Evolutionary conservation across 805 yeast species (phyloP), one percentile per base, ranked within the genome.

Genomic region (Saturnispora bothae): DNA sequence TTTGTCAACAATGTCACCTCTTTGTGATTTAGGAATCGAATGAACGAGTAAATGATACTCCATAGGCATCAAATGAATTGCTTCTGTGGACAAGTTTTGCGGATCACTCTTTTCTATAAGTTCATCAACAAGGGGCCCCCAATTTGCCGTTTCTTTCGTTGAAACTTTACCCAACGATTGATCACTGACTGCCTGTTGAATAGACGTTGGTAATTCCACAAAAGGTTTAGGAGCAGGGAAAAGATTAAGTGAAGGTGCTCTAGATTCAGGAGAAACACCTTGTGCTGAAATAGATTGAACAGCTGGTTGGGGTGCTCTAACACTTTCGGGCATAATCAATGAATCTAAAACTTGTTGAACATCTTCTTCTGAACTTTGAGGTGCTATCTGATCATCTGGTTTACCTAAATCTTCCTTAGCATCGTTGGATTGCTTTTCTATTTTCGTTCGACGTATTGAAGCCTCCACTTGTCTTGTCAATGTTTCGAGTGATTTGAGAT

Each of bases 71-170:
- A 68, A 34, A 15, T 26, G 25, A 9, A 36, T 21, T 9, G 29
- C 31, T 13, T 36, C 33, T 6, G 19, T 4, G 15, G 28, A 17
- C 7, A 38, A 33, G 5, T 48, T 63, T 7, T 30, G 28, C 19
- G 69, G 55, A 0, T 73, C 74, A 9, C 34, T 22, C 4, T 54
- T 50, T 3, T 43, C 42, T 14, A 52, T 38, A 5, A 52, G 44
- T 22, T 65, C 53, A 12, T 61, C 56, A 9, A 73, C 48, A 10
- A 70, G 71, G 31, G 71, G 56, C 2, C 50, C 50, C 78, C 78
- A 73, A 46, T 71, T 61, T 39, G 66, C 69, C 22, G 57, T 48
- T 16, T 60, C 56, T 34, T 58, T 51, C 16, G 61, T 54, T 1
- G 65, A 60, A 26, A 72, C 57, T 43, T 54, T 61, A 35, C 60